Conservation (phyloP, 768 basidiomycete species). For the Pleurotus tuber-regium region DNA sequence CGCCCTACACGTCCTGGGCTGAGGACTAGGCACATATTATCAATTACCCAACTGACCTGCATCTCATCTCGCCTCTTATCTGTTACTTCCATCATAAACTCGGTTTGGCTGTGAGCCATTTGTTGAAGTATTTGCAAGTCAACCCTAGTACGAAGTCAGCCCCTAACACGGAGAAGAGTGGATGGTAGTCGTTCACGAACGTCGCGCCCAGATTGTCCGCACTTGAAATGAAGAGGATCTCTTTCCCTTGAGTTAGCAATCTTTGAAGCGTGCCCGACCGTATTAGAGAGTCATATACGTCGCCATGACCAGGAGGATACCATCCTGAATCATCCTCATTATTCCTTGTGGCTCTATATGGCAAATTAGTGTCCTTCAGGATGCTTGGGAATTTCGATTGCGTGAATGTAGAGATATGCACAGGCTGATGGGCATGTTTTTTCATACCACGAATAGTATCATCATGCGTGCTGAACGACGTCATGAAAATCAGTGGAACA, state of each 20-base stretch:
- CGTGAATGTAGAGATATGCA: conserved; percentile 89
- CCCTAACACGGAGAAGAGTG: conserved; percentile 11
- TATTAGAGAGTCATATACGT: conserved; percentile 87
- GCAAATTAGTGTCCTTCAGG: conserved; percentile 82
- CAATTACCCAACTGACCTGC: conserved; percentile 41
- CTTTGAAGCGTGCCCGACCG: conserved; percentile 91
- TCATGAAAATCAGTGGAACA: conserved; percentile 96
- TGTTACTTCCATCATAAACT: conserved; percentile 94
- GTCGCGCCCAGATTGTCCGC: conserved; percentile 94
- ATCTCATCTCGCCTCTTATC: conserved; percentile 93
- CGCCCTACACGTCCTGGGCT: conserved; percentile 50
- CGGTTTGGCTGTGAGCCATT: conserved; percentile 77
- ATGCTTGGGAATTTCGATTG: conserved; percentile 97
- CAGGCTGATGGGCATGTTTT: conserved; percentile 92
- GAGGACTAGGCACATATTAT: conserved; percentile 1
- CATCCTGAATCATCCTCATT: conserved; percentile 86
- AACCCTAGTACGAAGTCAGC: conserved; percentile 55
- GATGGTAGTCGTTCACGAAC: too few species aligned
- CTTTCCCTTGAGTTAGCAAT: conserved; percentile 86
- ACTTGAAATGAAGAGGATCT: conserved; percentile 97
- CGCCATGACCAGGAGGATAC: conserved; percentile 98
- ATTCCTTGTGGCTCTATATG: conserved; percentile 65
- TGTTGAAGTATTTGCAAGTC: conserved; percentile 82
- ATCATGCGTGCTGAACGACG: conserved; percentile 96
- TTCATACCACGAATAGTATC: too few species aligned